Percentiles rank a stretch among this genome's conserved stretches.
Conservation (phyloP, 305 asterid species). For the Salvia sclarea region DNA sequence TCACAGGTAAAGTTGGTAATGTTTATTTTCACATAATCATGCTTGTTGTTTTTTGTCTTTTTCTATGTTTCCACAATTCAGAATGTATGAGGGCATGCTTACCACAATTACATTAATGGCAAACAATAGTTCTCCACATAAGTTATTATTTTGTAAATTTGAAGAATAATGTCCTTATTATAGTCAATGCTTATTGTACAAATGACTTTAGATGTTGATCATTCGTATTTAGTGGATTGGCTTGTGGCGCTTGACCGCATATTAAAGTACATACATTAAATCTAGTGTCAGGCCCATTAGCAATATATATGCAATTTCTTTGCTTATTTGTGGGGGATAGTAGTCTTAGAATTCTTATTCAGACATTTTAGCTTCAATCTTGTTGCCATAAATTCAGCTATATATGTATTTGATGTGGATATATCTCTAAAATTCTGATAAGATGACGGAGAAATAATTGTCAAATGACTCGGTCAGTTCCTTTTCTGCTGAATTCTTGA, state of each 20-base stretch:
- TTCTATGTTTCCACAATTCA: neutral
- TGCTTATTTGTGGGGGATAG: neutral
- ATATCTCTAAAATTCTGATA: slow-evolving; percentile 1
- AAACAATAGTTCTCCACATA: neutral
- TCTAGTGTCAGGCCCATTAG: slow-evolving; percentile 19
- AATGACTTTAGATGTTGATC: slow-evolving; percentile 9
- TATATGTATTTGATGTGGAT: slow-evolving; percentile 1
- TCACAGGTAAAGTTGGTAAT: slow-evolving; percentile 60
- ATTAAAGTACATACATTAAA: neutral
- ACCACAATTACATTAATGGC: neutral
- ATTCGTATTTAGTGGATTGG: neutral
- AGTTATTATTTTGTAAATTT: neutral
- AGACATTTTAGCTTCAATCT: slow-evolving; percentile 1
- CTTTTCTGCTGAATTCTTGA: neutral
- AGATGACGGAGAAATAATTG: slow-evolving; percentile 6
- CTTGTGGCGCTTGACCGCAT: neutral
- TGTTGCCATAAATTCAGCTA: neutral
- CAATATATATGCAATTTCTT: slow-evolving; percentile 2
- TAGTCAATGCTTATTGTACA: neutral
- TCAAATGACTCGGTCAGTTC: neutral
- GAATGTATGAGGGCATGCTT: slow-evolving; percentile 11
- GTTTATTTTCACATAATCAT: neutral
- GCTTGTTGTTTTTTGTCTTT: neutral
- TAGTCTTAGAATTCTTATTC: neutral
- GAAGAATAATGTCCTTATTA: neutral